Evolutionary conservation across 257 asterid genomes (phyloP).

Genomic region (Euphrasia confusa): DNA sequence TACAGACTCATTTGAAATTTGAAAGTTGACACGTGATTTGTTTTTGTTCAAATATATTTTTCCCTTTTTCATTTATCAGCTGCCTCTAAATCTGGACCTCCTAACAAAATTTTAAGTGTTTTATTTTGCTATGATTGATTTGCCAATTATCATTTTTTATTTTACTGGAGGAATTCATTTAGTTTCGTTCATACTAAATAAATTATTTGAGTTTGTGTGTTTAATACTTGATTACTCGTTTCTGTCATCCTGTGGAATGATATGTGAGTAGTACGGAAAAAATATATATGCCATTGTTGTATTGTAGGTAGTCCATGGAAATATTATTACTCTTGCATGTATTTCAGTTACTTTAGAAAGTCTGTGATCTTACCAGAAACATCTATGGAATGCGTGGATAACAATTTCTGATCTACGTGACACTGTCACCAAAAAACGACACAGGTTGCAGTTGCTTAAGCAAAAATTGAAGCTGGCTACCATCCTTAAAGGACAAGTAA

Average conservation of each 20-base stretch:
- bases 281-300: too few species aligned
- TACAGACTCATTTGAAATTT: too few species aligned
- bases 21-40: too few species aligned
- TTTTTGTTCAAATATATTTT: too few species aligned
- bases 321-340: background rate
- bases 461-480: slow-evolving; percentile 91
- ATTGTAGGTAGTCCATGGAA: background rate
- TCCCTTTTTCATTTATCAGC: too few species aligned
- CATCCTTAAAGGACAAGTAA: slow-evolving; percentile 84
- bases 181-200: too few species aligned
- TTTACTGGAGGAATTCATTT: too few species aligned
- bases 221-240: too few species aligned
- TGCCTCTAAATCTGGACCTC: background rate
- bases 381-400: slow-evolving; percentile 93
- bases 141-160: background rate
- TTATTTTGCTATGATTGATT: background rate
- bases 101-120: background rate
- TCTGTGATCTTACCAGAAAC: slow-evolving; percentile 46
- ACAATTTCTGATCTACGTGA: slow-evolving; percentile 86
- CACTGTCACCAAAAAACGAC: slow-evolving; percentile 80
- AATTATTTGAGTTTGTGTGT: too few species aligned
- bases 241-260: background rate
- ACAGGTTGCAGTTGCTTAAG: slow-evolving; percentile 82
- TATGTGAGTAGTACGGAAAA: too few species aligned
- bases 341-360: background rate